Conservation (phyloP, 768 basidiomycete species). For the Psilocybe cubensis region DNA sequence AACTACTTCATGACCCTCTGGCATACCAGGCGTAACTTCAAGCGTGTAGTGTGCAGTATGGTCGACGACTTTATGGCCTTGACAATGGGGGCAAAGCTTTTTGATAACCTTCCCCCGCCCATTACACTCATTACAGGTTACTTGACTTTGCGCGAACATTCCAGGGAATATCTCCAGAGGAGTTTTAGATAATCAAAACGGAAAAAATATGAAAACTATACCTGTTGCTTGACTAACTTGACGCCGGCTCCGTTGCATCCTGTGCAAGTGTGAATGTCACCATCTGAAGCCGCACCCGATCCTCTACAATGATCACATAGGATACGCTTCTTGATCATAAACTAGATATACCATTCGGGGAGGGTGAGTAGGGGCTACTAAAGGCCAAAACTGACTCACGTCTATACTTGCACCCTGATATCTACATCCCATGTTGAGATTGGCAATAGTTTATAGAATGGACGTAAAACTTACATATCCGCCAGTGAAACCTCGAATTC, state of each 20-base stretch:
- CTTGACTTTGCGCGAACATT: conserved; percentile 91
- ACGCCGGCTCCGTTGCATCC: conserved; percentile 87
- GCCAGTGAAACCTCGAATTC: conserved; percentile 86
- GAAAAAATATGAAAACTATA: conserved; percentile 9
- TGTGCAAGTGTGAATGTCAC: conserved; percentile 86
- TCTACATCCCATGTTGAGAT: conserved; percentile 36
- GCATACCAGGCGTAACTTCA: conserved; percentile 85
- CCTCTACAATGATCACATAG: conserved; percentile 98
- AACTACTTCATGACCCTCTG: conserved; percentile 90
- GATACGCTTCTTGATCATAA: conserved; percentile 88
- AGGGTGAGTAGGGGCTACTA: conserved; percentile 3
- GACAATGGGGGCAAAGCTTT: conserved; percentile 80
- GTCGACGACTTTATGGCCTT: conserved; percentile 80
- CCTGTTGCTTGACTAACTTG: conserved; percentile 84
- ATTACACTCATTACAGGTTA: conserved; percentile 80
- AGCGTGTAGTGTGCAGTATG: conserved; percentile 83
- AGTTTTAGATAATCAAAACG: background rate
- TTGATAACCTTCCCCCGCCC: conserved; percentile 84
- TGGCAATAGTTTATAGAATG: background rate
- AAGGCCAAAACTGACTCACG: conserved; percentile 39
- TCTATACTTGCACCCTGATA: conserved; percentile 89
- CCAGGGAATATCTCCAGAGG: conserved; percentile 81
- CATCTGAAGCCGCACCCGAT: conserved; percentile 88
- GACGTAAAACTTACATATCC: conserved; percentile 65
- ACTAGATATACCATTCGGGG: conserved; percentile 47